Evolutionary conservation across 2,329 filamentous ascomycete species (phyloP).

Genomic region (Aspergillus candidus): DNA sequence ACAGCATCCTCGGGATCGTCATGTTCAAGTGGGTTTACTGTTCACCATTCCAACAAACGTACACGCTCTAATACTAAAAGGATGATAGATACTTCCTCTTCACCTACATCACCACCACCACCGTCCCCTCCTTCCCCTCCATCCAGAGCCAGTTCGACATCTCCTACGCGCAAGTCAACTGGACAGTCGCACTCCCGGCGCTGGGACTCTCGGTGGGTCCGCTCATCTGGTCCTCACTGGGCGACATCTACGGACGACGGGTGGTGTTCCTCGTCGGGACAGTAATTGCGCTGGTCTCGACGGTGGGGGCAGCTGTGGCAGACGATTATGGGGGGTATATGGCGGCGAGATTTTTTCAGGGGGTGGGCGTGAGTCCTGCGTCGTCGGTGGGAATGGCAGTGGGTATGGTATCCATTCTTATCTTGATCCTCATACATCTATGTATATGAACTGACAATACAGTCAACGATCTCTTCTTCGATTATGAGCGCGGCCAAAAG

Average conservation of each 20-base stretch:
- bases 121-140: conserved; percentile 48
- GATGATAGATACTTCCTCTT: conserved; percentile 49
- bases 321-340: conserved; percentile 47
- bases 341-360: conserved; percentile 55
- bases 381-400: conserved; percentile 52
- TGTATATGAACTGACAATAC: neutral
- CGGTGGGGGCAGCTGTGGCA: conserved; percentile 39
- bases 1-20: conserved; percentile 46
- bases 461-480: conserved; percentile 52
- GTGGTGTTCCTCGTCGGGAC: conserved; percentile 45
- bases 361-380: conserved; percentile 50
- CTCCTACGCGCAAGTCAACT: conserved; percentile 46
- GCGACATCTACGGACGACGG: conserved; percentile 50
- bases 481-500: conserved; percentile 51
- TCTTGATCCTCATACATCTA: too few species aligned
- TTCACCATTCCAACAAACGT: neutral
- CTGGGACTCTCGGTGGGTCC: conserved; percentile 49
- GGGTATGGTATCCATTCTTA: conserved; percentile 15
- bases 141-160: conserved; percentile 45
- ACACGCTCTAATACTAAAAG: neutral
- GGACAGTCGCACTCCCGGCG: conserved; percentile 50
- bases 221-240: conserved; percentile 45
- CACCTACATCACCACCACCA: conserved; percentile 54
- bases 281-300: conserved; percentile 37
- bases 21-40: conserved; percentile 44